Evolutionary conservation across 2,329 filamentous ascomycete species (phyloP), one percentile per base, ranked within the genome.

Genomic region (Pseudogymnoascus destructans): DNA sequence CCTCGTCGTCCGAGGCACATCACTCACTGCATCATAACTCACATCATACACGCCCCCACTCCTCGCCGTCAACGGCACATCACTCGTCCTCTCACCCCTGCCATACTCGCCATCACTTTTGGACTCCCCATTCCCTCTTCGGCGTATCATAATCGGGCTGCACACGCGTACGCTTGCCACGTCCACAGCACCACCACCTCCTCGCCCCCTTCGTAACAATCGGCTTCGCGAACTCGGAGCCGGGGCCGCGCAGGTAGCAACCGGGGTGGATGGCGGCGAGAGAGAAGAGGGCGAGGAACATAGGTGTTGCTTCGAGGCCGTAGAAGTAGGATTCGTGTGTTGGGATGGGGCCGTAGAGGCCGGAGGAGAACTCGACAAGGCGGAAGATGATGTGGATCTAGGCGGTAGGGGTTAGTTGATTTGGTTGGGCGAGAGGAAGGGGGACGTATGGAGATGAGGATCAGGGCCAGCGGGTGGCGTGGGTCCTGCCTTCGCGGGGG

Each of bases 301-400:
- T 83, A 0, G 80, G 79, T 1, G 77, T 66, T 0, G 77, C 78
- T 65, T 84, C 80, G 58, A 73, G 74, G 1, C 66, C 67, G 58
- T 77, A 78, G 23, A 75, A 73, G 65, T 79, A 84, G 3, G 65
- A 72, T 63, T 82, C 79, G 61, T 79, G 71, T 40, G 68, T 73
- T 0, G 77, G 73, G 17, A 79, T 69, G 0, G 71, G 69, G 64
- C 76, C 79, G 33, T 77, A 78, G n/a, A 68, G 62, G 9, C 77
- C 78, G 3, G 71, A 70, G 0, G 73, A 72, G 64, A 78, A 85
- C 66, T 85, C 80, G 57, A 73, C 68, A 1, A 86, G 72, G 27
- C 81, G 79, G 68, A 78, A 86, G 62, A 82, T 75, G 66, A 85
- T 83, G 32, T 81, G 77, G 25, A 75, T 65, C 72, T 78, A 56